phyloP scores from a whole-genome alignment of 805 yeast genomes.

The Suhomyces xylopsoci region DNA sequence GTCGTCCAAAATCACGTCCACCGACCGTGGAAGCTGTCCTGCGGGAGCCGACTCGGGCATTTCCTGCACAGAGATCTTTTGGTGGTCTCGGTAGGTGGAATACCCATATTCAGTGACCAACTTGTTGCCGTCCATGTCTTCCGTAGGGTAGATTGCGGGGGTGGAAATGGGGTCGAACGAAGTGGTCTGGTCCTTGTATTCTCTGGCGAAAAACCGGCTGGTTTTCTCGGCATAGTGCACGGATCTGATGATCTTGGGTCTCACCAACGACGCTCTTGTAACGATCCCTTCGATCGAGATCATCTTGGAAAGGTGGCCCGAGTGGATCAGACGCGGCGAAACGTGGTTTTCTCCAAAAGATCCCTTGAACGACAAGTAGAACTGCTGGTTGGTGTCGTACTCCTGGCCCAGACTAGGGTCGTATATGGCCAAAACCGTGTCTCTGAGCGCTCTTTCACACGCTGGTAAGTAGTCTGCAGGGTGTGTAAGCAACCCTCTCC shows the following conservation, averaged over 20 bases:
- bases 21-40: slow-evolving; percentile 91
- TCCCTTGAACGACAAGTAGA: slow-evolving; percentile 80
- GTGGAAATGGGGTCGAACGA: slow-evolving; percentile 81
- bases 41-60: slow-evolving; percentile 98
- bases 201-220: slow-evolving; percentile 82
- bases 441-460: slow-evolving; percentile 80
- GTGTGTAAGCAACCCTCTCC: slow-evolving; percentile 67
- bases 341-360: slow-evolving; percentile 86
- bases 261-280: slow-evolving; percentile 85
- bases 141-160: slow-evolving; percentile 86
- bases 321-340: slow-evolving; percentile 82
- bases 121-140: slow-evolving; percentile 87
- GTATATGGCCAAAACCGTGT: slow-evolving; percentile 69
- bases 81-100: slow-evolving; percentile 91
- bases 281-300: slow-evolving; percentile 93
- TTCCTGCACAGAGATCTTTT: slow-evolving; percentile 89
- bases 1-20: slow-evolving; percentile 91
- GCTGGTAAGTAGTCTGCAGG: slow-evolving; percentile 91
- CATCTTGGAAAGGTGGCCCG: slow-evolving; percentile 73
- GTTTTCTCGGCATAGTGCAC: slow-evolving; percentile 90
- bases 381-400: slow-evolving; percentile 59
- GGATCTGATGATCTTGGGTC: slow-evolving; percentile 88
- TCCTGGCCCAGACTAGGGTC: slow-evolving; percentile 53
- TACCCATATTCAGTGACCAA: slow-evolving; percentile 89
- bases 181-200: slow-evolving; percentile 89